Percentiles rank a stretch among this genome's conserved stretches.
Evolutionary conservation across 2,329 filamentous ascomycete species (phyloP).

Genomic region (Chrysoporthe puriensis): DNA sequence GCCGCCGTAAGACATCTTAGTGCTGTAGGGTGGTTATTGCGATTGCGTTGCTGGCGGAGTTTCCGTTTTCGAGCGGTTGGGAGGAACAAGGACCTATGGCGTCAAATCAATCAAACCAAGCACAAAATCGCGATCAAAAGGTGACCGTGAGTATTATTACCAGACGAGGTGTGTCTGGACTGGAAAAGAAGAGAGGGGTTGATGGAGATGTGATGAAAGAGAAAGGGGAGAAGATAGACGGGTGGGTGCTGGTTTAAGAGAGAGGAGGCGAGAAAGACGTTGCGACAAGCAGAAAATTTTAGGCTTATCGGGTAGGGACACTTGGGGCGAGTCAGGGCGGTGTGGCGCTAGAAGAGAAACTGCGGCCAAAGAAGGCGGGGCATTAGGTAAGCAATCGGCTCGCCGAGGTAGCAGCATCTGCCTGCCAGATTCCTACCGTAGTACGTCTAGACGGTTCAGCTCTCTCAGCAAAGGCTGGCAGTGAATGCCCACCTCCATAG

Average conservation of each 20-base stretch:
- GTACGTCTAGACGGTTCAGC: background rate
- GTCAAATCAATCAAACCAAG: constrained; percentile 22
- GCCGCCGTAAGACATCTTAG: constrained; percentile 51
- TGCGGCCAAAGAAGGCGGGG: background rate
- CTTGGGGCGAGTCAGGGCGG: constrained; percentile 4
- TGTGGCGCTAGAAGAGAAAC: constrained; percentile 13
- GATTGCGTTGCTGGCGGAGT: constrained; percentile 5
- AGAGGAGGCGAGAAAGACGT: constrained; percentile 14
- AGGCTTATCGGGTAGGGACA: constrained; percentile 22
- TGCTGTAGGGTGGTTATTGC: constrained; percentile 19
- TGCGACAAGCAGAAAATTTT: constrained; percentile 27
- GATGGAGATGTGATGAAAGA: constrained; percentile 25
- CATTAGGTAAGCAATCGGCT: constrained; percentile 22
- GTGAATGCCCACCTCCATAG: background rate
- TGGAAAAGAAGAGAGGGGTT: constrained; percentile 28
- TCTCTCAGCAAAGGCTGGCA: background rate
- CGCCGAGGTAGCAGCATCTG: background rate
- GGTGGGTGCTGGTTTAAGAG: background rate
- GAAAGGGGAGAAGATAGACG: constrained; percentile 26
- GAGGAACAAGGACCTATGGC: constrained; percentile 18
- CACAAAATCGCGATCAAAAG: constrained; percentile 19
- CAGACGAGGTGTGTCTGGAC: constrained; percentile 28
- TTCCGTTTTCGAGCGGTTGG: constrained; percentile 20
- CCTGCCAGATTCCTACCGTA: background rate
- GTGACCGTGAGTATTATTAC: constrained; percentile 12